A percentile compares a stretch with the other conserved stretches of the same genome.
Conservation (phyloP, 2,329 filamentous ascomycete species). For the Exophiala alcalophila region DNA sequence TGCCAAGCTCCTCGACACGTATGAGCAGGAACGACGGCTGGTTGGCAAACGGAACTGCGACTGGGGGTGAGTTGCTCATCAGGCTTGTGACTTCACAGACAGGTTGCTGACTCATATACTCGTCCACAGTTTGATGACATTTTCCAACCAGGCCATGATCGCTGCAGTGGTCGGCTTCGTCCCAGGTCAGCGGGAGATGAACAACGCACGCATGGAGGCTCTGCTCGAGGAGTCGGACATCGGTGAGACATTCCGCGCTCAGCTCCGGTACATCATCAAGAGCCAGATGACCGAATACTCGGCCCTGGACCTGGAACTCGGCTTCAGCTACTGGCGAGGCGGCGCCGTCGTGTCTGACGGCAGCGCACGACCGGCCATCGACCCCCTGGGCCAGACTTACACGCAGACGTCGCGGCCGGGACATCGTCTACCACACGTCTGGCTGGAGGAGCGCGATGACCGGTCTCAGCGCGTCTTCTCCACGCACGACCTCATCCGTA, state of each 20-base stretch:
- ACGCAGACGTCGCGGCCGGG: neutral
- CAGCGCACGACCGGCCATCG: neutral
- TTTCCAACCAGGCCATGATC: neutral
- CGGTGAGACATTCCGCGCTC: neutral
- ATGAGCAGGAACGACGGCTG: constrained; percentile 38
- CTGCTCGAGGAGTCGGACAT: constrained; percentile 4
- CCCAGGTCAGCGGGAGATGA: neutral
- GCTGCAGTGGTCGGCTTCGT: neutral
- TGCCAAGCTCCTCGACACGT: constrained; percentile 30
- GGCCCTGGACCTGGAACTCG: constrained; percentile 3
- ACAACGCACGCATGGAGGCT: neutral
- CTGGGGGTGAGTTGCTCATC: neutral
- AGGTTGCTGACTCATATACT: neutral
- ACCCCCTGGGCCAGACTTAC: constrained; percentile 4
- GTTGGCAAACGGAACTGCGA: constrained; percentile 24
- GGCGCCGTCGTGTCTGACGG: constrained; percentile 1
- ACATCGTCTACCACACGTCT: constrained; percentile 3
- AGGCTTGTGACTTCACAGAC: too few relatives aligned
- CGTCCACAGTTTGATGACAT: neutral
- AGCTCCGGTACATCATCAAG: neutral
- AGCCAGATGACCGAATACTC: constrained; percentile 2
- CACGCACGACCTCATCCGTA: constrained; percentile 3
- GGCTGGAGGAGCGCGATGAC: neutral
- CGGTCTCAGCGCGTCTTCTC: neutral
- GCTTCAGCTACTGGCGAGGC: constrained; percentile 6